Base-by-base conservation (phyloP, 78 protist genomes). In the slime mould (Dictyostelium discoideum) region DNA sequence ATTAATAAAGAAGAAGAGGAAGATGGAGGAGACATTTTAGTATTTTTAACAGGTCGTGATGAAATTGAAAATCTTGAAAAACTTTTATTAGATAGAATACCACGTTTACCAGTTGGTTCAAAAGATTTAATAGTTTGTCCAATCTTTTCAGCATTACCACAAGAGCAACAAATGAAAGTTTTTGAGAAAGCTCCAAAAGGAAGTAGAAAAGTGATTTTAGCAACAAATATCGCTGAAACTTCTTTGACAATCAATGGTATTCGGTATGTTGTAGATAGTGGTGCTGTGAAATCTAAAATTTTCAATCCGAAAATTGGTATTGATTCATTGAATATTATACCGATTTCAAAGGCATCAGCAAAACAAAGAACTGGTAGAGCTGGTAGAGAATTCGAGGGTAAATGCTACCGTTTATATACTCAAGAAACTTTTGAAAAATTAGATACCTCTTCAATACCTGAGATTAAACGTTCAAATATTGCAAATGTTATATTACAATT, bases 201-300 rank as follows among this genome's bases (percentile, higher is more conserved):
- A 1, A 22, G 85, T 11, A 96, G 99, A 67, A 98, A 98, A 92
- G 96, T 98, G 32, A 87, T 98, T 13, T 83, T 98, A 1, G 96
- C 99, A 10, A 99, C 99, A 1, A 99, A 99, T 77, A 97, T 99
- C 26, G 99, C 99, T 3, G 99, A 99, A 69, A 98, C 99, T 1
- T 98, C 99, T 3, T 50, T 99, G 6, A 99, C 99, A 14, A 96
- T 99, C 88, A 46, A 97, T 54, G 99, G 98, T 24, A 96, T 98
- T 76, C 48, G 87, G 24, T 97, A 95, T 73, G 99, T 97, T n/a
- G 96, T 98, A 0, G 99, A 98, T 92, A 57, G 97, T 9, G 99
- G 99, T 84, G 86, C 96, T 26, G 99, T 97, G 32, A 98, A 98
- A 92, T 85, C 90, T 1, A 24, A 93, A 11, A 18, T 65, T 14